A percentile compares a stretch with the other conserved stretches of the same genome.
Conservation (phyloP, 306 rosid species). For the Parietaria judaica region DNA sequence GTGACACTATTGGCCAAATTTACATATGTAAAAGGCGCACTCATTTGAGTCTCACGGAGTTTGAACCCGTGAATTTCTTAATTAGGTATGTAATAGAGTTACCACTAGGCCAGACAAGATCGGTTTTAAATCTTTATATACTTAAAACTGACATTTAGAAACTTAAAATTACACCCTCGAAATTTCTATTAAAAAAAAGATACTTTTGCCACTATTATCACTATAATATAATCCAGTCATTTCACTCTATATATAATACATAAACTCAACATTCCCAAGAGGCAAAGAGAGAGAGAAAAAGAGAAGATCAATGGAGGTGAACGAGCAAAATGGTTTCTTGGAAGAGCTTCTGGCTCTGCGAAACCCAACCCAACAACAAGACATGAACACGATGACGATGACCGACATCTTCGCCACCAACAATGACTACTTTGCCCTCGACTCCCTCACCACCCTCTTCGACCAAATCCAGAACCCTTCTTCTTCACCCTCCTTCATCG, state of each 20-base stretch:
- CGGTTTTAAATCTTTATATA: constrained; percentile 23
- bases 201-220: no score
- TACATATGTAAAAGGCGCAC: no score
- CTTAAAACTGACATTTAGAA: neutral
- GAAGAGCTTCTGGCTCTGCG: constrained; percentile 57
- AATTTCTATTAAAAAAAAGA: no score
- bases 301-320: constrained; percentile 43
- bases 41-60: no score
- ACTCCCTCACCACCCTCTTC: constrained; percentile 30
- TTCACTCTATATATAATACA: constrained; percentile 27
- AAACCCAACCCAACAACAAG: constrained; percentile 26
- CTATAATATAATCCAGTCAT: constrained; percentile 28
- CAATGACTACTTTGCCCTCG: neutral
- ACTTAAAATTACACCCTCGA: neutral
- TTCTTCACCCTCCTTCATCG: constrained; percentile 2
- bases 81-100: no score
- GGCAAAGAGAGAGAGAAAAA: constrained; percentile 10
- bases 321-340: constrained; percentile 45
- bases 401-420: constrained; percentile 28
- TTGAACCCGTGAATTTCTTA: no score
- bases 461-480: constrained; percentile 41
- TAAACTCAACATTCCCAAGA: constrained; percentile 36
- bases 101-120: no score
- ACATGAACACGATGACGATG: constrained; percentile 35
- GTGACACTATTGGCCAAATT: no score